A percentile compares a stretch with the other conserved stretches of the same genome.
These are phyloP conservation scores for Trichosporon inkin DNA, from an alignment of 1,284 basidiomycete species.

Conservation along the genomic window DNA sequence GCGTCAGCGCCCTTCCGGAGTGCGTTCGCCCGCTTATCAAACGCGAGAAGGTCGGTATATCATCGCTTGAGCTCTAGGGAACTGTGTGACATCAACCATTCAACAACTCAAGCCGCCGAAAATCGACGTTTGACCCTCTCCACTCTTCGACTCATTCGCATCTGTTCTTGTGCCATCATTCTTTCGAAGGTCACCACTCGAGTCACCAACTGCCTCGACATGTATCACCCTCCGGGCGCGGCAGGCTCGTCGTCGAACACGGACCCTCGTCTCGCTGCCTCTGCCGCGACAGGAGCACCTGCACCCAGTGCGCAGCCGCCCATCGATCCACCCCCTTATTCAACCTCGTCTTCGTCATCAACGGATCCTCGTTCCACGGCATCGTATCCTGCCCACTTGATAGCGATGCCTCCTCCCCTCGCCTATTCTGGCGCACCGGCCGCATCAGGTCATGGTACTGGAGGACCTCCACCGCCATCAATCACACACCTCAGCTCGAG, in stretches of 20 bases:
- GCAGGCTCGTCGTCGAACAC: slow-evolving; percentile 2
- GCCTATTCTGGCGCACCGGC: neutral
- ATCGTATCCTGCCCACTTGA: slow-evolving; percentile 2
- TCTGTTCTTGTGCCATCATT: slow-evolving; percentile 1
- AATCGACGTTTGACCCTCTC: neutral
- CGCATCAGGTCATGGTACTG: neutral
- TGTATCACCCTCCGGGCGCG: slow-evolving; percentile 6
- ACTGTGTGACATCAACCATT: neutral
- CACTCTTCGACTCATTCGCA: neutral
- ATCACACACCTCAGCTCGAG: slow-evolving; percentile 2
- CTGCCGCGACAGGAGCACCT: neutral
- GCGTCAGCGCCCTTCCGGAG: neutral
- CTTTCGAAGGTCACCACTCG: neutral
- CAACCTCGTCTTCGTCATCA: slow-evolving; percentile 4
- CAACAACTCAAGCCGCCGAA: neutral
- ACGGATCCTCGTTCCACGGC: slow-evolving; percentile 2
- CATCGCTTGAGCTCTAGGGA: neutral
- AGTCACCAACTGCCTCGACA: neutral
- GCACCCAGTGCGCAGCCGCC: neutral
- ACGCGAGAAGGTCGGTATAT: neutral
- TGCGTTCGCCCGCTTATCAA: neutral
- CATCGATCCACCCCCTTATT: neutral
- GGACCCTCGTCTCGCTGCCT: slow-evolving; percentile 4
- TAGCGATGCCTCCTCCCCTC: slow-evolving; percentile 2
- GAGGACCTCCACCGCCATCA: slow-evolving; percentile 4